phyloP scores from a whole-genome alignment of 2,329 filamentous ascomycete species.

The Fusarium sp. region DNA sequence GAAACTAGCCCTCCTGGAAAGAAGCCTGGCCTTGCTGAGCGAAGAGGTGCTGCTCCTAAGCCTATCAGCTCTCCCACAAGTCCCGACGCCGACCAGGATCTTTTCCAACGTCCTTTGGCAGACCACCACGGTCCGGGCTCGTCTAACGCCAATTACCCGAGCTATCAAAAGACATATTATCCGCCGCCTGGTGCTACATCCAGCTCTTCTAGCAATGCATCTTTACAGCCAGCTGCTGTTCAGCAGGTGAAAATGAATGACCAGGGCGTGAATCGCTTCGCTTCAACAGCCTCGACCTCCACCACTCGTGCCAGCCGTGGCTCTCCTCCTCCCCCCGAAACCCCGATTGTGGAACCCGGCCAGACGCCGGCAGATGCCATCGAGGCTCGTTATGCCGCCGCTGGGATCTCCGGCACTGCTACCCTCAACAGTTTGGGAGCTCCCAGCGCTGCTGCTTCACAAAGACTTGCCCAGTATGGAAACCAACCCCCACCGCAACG shows the following conservation, averaged over 20 bases:
- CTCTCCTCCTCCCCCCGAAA: slow-evolving; percentile 94
- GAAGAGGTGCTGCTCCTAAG: slow-evolving; percentile 82
- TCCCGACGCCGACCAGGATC: slow-evolving; percentile 77
- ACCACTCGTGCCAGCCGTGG: slow-evolving; percentile 92
- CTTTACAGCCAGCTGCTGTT: slow-evolving; percentile 32
- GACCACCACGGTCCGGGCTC: slow-evolving; percentile 53
- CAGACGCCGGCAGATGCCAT: slow-evolving; percentile 80
- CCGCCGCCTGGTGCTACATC: slow-evolving; percentile 61
- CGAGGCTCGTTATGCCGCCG: slow-evolving; percentile 89
- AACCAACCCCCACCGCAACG: slow-evolving; percentile 55
- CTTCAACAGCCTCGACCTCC: slow-evolving; percentile 89
- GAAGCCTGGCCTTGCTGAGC: slow-evolving; percentile 77
- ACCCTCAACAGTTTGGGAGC: slow-evolving; percentile 77
- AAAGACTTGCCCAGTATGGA: slow-evolving; percentile 81
- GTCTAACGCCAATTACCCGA: slow-evolving; percentile 55
- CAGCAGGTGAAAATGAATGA: slow-evolving; percentile 50
- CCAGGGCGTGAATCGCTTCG: slow-evolving; percentile 67
- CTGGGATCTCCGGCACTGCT: slow-evolving; percentile 86
- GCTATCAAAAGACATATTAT: slow-evolving; percentile 68
- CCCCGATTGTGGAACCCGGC: slow-evolving; percentile 79
- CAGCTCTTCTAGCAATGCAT: slow-evolving; percentile 47
- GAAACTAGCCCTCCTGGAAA: slow-evolving; percentile 64
- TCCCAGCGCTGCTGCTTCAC: slow-evolving; percentile 81
- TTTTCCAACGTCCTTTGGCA: slow-evolving; percentile 75
- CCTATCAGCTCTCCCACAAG: slow-evolving; percentile 84